Conservation (phyloP, 768 basidiomycete species). For the Gymnopilus junonius region DNA sequence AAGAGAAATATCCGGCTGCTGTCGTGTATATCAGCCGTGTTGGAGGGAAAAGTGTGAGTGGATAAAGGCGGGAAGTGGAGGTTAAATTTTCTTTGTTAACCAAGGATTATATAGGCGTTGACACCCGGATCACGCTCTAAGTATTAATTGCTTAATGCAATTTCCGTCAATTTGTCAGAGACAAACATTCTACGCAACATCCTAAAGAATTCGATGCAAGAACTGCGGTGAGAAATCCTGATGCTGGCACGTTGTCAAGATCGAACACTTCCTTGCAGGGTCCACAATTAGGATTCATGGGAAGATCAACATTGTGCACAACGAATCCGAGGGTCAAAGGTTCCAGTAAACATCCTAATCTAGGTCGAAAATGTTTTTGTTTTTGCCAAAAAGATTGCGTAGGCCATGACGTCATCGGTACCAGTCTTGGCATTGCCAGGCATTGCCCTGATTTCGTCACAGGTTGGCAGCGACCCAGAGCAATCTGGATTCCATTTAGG, state of each 20-base stretch:
- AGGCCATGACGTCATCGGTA: conserved; percentile 22
- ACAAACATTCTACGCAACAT: conserved; percentile 1
- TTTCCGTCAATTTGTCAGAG: not conserved
- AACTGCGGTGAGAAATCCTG: not conserved
- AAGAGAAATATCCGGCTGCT: conserved; percentile 2
- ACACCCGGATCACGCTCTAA: conserved; percentile 21
- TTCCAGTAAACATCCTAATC: conserved; percentile 1
- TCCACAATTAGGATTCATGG: conserved; percentile 3
- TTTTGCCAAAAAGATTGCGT: conserved; percentile 1
- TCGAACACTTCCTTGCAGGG: not conserved
- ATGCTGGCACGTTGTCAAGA: not conserved
- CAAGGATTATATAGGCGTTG: conserved; percentile 21
- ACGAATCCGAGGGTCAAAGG: conserved; percentile 11
- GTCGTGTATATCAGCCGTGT: conserved; percentile 18
- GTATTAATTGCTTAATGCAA: conserved; percentile 1
- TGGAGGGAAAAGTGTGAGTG: not conserved
- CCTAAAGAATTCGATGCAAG: not conserved
- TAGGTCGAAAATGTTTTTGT: conserved; percentile 7
- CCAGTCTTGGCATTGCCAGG: not conserved
- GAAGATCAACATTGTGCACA: conserved; percentile 4
- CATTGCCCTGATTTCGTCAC: conserved; percentile 11
- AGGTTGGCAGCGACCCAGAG: conserved; percentile 12
- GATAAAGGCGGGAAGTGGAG: conserved; percentile 7
- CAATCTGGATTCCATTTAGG: conserved; percentile 16
- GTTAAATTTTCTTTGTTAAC: conserved; percentile 9